Conservation (phyloP, 495 filamentous ascomycete genomes). For the Mytilinidion resinicola region DNA sequence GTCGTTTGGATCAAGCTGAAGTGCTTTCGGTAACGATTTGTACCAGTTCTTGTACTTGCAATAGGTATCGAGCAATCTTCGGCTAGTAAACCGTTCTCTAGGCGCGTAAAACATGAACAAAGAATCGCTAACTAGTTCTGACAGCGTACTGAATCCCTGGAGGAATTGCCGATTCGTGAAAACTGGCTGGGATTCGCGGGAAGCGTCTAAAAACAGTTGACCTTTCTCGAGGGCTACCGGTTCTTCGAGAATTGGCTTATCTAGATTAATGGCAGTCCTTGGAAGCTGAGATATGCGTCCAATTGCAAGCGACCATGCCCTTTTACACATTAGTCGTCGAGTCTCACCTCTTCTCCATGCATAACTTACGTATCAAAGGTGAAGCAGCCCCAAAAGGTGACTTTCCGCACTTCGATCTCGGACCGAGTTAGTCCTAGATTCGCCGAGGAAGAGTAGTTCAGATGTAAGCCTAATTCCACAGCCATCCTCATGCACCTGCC, state of each 20-base stretch:
- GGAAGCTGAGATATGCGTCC: slow-evolving; percentile 60
- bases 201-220: neutral
- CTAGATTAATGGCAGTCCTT: slow-evolving; percentile 47
- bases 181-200: neutral
- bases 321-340: slow-evolving; percentile 22
- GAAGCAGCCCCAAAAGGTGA: slow-evolving; percentile 69
- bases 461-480: slow-evolving; percentile 60
- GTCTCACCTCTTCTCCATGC: neutral
- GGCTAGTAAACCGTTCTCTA: slow-evolving; percentile 50
- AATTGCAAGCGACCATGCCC: slow-evolving; percentile 58
- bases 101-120: slow-evolving; percentile 60
- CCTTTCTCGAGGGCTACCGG: neutral
- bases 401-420: slow-evolving; percentile 56
- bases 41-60: slow-evolving; percentile 58
- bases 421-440: slow-evolving; percentile 34
- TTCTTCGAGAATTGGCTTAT: slow-evolving; percentile 46
- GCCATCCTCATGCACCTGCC: slow-evolving; percentile 60
- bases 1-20: slow-evolving; percentile 44
- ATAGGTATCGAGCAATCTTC: slow-evolving; percentile 50
- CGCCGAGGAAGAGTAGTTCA: slow-evolving; percentile 32
- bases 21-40: slow-evolving; percentile 50
- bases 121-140: slow-evolving; percentile 60
- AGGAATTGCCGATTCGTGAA: slow-evolving; percentile 46
- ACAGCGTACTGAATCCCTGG: slow-evolving; percentile 57
- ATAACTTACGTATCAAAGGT: slow-evolving; percentile 57